These are phyloP conservation scores for Cetraspora pellucida DNA, from an alignment of 192 early-diverging fungal species.

Conservation along the genomic window DNA sequence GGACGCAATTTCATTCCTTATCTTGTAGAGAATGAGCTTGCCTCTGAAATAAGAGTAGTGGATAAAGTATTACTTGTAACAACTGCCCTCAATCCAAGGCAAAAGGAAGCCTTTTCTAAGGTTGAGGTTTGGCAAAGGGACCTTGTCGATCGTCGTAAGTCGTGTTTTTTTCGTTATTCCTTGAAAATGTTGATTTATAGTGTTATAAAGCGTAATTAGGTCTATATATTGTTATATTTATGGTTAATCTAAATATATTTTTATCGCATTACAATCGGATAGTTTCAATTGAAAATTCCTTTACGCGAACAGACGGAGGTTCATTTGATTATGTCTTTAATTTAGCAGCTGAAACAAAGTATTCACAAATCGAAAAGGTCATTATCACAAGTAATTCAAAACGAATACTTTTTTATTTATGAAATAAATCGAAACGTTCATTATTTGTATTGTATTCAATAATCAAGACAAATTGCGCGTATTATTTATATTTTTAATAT, in stretches of 20 bases:
- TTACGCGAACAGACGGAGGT: conserved; percentile 64
- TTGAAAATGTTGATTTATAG: background rate
- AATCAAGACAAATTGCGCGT: background rate
- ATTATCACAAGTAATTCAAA: background rate
- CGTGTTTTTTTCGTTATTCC: background rate
- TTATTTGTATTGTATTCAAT: background rate
- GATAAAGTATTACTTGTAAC: conserved; percentile 86
- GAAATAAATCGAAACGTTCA: background rate
- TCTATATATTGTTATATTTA: background rate
- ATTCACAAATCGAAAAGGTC: conserved; percentile 81
- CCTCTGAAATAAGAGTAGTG: conserved; percentile 66
- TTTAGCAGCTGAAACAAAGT: conserved; percentile 93
- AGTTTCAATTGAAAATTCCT: conserved; percentile 76
- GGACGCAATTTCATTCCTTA: conserved; percentile 78
- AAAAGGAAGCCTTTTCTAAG: conserved; percentile 67
- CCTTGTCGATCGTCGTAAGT: conserved; percentile 69
- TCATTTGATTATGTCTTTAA: conserved; percentile 94
- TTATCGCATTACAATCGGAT: background rate
- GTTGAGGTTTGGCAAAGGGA: conserved; percentile 84
- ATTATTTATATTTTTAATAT: background rate
- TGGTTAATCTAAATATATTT: background rate
- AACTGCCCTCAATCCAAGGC: conserved; percentile 64
- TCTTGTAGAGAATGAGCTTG: conserved; percentile 69
- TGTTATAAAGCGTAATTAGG: background rate
- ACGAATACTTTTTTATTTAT: background rate